phyloP scores from a whole-genome alignment of 345 rosid species.

The Syzygium grande region DNA sequence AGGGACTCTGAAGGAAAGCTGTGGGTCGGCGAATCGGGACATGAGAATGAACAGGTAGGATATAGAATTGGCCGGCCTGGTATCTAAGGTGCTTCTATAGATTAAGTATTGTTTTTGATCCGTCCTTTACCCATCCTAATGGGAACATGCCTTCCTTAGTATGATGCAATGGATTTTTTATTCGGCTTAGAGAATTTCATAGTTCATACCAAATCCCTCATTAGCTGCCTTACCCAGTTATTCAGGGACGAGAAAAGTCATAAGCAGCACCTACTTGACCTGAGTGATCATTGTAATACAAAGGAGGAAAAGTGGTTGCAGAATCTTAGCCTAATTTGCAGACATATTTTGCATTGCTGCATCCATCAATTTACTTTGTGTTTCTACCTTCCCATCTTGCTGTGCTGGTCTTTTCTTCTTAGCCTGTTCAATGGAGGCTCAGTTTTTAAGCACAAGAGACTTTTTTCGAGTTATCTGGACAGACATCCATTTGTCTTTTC shows the following conservation, averaged over 20 bases:
- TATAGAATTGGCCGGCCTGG: not conserved
- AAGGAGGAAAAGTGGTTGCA: not conserved
- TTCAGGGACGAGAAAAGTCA: not conserved
- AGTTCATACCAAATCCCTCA: not conserved
- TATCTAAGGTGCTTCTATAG: not conserved
- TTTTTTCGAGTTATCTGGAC: not conserved
- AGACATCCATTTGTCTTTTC: not conserved
- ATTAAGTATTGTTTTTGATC: not conserved
- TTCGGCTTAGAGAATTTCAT: not conserved
- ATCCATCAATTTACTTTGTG: not conserved
- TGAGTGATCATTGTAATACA: not conserved
- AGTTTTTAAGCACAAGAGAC: not conserved
- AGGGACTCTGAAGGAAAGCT: slow-evolving; percentile 88
- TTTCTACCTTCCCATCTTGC: not conserved
- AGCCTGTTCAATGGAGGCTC: not conserved
- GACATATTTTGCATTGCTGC: not conserved
- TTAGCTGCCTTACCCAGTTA: not conserved
- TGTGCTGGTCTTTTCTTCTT: not conserved
- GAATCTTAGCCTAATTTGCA: not conserved
- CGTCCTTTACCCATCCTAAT: not conserved
- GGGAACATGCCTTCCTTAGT: not conserved
- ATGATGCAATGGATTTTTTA: not conserved
- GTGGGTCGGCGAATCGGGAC: slow-evolving; percentile 96
- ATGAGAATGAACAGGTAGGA: slow-evolving; percentile 81
- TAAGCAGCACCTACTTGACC: not conserved